phyloP scores from a whole-genome alignment of 2,329 filamentous ascomycete genomes.

The Trichoderma gracile region DNA sequence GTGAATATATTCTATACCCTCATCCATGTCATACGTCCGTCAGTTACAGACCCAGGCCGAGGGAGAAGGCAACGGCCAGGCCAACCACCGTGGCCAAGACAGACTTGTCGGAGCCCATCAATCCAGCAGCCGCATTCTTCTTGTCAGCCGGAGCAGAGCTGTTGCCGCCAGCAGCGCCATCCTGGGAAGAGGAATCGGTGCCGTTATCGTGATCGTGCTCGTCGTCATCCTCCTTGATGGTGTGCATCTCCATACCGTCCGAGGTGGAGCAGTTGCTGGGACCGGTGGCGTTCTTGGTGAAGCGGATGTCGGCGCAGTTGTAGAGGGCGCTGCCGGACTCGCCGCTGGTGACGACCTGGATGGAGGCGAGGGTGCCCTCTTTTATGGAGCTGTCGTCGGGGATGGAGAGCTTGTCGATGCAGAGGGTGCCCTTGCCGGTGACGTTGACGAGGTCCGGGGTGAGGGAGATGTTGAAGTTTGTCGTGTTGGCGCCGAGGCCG shows the following conservation, averaged over 20 bases:
- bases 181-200: neutral
- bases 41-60: slow-evolving; percentile 41
- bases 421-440: slow-evolving; percentile 64
- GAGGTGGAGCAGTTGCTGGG: slow-evolving; percentile 41
- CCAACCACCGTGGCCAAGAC: slow-evolving; percentile 42
- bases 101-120: slow-evolving; percentile 31
- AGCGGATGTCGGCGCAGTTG: slow-evolving; percentile 74
- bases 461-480: slow-evolving; percentile 69
- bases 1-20: neutral
- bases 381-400: slow-evolving; percentile 48
- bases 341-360: slow-evolving; percentile 69
- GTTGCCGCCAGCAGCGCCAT: slow-evolving; percentile 7
- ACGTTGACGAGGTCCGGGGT: slow-evolving; percentile 59
- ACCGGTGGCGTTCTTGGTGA: slow-evolving; percentile 54
- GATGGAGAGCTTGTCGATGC: slow-evolving; percentile 59
- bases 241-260: slow-evolving; percentile 46
- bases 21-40: neutral
- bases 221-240: slow-evolving; percentile 35
- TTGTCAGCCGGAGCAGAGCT: slow-evolving; percentile 27
- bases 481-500: slow-evolving; percentile 51
- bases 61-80: slow-evolving; percentile 42
- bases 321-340: slow-evolving; percentile 63
- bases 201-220: neutral
- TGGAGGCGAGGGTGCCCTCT: slow-evolving; percentile 63
- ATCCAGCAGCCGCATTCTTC: slow-evolving; percentile 33